Conservation (phyloP, 177 flowering plant genomes). For the Vitis hybrid region DNA sequence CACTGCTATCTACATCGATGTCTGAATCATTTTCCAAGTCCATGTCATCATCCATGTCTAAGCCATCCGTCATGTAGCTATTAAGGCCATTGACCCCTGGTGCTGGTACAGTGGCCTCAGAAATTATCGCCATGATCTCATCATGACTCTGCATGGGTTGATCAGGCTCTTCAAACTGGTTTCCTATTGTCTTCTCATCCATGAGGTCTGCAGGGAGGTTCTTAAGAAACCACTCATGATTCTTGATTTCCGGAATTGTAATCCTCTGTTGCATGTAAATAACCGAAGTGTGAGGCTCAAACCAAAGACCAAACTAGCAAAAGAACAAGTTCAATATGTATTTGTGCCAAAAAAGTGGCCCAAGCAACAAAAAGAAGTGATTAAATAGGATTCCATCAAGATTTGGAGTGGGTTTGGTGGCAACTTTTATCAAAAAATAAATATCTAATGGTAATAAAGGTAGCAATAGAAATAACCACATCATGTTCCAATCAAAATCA, state of each 20-base stretch:
- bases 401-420: too few relatives aligned
- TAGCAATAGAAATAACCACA: too few relatives aligned
- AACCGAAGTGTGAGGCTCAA: not conserved
- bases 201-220: constrained; percentile 70
- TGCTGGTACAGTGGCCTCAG: constrained; percentile 76
- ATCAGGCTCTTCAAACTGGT: constrained; percentile 63
- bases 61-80: constrained; percentile 34
- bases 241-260: constrained; percentile 55
- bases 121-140: constrained; percentile 59
- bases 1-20: constrained; percentile 66
- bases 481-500: too few relatives aligned
- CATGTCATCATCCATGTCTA: constrained; percentile 57
- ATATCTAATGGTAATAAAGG: too few relatives aligned
- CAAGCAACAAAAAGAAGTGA: too few relatives aligned
- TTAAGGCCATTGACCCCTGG: constrained; percentile 29
- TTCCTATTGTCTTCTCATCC: constrained; percentile 51
- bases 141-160: constrained; percentile 69
- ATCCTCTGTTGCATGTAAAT: constrained; percentile 52
- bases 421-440: too few relatives aligned
- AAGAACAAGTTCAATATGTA: too few relatives aligned
- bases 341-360: too few relatives aligned
- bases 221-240: constrained; percentile 59
- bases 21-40: constrained; percentile 63
- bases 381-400: too few relatives aligned
- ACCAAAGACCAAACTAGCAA: not conserved